These are phyloP conservation scores for Asterophora lycoperdoides DNA, from an alignment of 768 basidiomycete genomes.

Conservation along the genomic window DNA sequence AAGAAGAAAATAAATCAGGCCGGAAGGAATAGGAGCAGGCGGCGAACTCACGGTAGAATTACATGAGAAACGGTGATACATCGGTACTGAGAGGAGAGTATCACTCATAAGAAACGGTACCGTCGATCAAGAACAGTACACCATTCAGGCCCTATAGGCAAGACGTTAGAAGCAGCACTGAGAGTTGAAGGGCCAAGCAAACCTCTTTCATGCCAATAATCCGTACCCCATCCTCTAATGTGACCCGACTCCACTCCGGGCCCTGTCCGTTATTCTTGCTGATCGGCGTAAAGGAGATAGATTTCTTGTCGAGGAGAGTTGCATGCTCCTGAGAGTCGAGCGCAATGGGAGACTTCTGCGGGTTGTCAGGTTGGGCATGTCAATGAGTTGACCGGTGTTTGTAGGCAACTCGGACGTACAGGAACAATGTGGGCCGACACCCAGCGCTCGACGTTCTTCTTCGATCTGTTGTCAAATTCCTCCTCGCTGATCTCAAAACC, in stretches of 20 bases:
- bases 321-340: slow-evolving; percentile 43
- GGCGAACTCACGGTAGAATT: slow-evolving; percentile 5
- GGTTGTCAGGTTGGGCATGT: neutral
- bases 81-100: neutral
- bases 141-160: slow-evolving; percentile 49
- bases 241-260: slow-evolving; percentile 56
- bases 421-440: slow-evolving; percentile 81
- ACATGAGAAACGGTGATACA: neutral
- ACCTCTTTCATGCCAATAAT: slow-evolving; percentile 66
- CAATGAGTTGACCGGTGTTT: neutral
- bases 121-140: slow-evolving; percentile 55
- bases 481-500: slow-evolving; percentile 58
- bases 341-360: slow-evolving; percentile 44
- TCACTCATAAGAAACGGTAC: slow-evolving; percentile 36
- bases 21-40: too few species aligned
- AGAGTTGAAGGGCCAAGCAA: slow-evolving; percentile 21
- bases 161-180: neutral
- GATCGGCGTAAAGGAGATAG: slow-evolving; percentile 48
- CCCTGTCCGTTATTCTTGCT: slow-evolving; percentile 29
- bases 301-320: slow-evolving; percentile 58
- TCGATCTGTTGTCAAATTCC: slow-evolving; percentile 57
- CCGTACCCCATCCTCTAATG: slow-evolving; percentile 49
- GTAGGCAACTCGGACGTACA: slow-evolving; percentile 33
- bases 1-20: too few species aligned
- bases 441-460: slow-evolving; percentile 73